A percentile compares a stretch with the other conserved stretches of the same genome.
Evolutionary conservation across 306 rosid genomes (phyloP).

Genomic region (Begonia fuchsioides): DNA sequence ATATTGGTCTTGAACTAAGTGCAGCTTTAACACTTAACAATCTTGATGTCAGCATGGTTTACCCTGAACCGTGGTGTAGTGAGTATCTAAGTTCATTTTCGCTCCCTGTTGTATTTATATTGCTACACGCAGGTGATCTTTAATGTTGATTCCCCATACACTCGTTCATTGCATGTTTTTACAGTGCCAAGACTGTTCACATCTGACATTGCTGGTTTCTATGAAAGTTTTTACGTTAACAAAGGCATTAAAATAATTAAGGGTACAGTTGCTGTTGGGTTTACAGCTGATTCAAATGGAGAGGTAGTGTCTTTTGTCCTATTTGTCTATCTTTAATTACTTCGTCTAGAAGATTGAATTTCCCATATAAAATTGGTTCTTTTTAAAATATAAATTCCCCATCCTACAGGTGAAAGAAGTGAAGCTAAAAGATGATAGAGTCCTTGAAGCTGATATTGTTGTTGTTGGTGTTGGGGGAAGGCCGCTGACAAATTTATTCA

Average conservation of each 20-base stretch:
- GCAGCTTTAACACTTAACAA: conserved; percentile 70
- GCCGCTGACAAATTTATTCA: conserved; percentile 61
- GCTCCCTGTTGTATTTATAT: background rate
- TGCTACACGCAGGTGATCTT: background rate
- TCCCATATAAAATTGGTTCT: background rate
- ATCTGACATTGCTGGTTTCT: conserved; percentile 68
- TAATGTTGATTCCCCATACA: background rate
- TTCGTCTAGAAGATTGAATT: background rate
- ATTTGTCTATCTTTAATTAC: background rate
- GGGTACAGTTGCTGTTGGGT: conserved; percentile 88
- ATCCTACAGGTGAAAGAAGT: conserved; percentile 75
- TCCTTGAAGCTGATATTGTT: conserved; percentile 85
- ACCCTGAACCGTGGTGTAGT: conserved; percentile 99
- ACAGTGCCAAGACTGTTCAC: conserved; percentile 99
- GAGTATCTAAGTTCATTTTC: conserved; percentile 25
- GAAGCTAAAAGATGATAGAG: conserved; percentile 79
- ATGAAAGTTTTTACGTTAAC: conserved; percentile 65
- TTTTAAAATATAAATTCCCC: background rate
- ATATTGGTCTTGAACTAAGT: conserved; percentile 90
- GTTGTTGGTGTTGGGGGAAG: conserved; percentile 93
- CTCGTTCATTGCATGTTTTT: conserved; percentile 13
- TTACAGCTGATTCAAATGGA: conserved; percentile 54
- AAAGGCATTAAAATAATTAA: conserved; percentile 75
- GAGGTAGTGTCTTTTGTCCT: conserved; percentile 36
- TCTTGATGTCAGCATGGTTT: conserved; percentile 75